These are phyloP conservation scores for Apiospora marii DNA, from an alignment of 2,329 filamentous ascomycete genomes.

Conservation along the genomic window DNA sequence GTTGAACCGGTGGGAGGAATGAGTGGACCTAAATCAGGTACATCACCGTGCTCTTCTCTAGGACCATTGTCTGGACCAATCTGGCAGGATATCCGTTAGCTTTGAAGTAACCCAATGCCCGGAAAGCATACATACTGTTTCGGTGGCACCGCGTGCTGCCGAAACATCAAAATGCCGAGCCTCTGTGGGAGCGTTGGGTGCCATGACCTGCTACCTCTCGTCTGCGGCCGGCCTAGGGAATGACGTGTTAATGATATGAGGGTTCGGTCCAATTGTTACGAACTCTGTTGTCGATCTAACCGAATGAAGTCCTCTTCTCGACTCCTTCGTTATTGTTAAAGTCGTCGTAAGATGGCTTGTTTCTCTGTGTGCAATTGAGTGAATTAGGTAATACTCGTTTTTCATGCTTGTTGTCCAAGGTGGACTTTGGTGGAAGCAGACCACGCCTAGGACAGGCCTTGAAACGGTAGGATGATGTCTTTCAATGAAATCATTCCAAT, in stretches of 20 bases:
- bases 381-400: no score
- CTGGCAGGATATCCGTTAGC: conserved; percentile 46
- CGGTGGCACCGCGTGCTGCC: conserved; percentile 78
- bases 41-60: conserved; percentile 46
- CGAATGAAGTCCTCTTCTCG: neutral
- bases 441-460: no score
- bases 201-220: conserved; percentile 48
- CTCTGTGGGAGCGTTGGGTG: conserved; percentile 42
- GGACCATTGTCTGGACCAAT: conserved; percentile 68
- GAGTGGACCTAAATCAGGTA: conserved; percentile 23
- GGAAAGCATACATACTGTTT: conserved; percentile 72
- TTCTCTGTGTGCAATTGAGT: neutral
- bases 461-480: no score
- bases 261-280: neutral
- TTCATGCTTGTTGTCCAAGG: no score
- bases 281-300: neutral
- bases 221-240: neutral
- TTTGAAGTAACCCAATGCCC: neutral
- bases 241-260: conserved; percentile 3
- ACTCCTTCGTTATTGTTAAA: neutral
- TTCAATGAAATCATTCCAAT: no score
- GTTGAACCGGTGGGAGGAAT: neutral
- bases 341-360: neutral
- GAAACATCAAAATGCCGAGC: conserved; percentile 57
- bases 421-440: no score